Conservation (phyloP, 768 basidiomycete genomes). For the Boletus sp. region DNA sequence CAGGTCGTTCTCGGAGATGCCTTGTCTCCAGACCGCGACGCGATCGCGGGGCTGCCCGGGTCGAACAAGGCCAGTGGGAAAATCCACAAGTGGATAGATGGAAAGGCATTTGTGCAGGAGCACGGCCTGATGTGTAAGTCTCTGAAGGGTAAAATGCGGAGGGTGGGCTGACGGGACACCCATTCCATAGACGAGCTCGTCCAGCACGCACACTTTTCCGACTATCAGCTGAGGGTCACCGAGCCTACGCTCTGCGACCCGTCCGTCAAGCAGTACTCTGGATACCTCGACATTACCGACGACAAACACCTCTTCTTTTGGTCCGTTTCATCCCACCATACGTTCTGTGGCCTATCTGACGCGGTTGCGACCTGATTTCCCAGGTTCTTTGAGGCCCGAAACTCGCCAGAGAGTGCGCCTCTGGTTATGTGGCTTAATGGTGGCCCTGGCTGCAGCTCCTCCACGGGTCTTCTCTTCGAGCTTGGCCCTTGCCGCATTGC, state of each 20-base stretch:
- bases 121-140: slow-evolving; percentile 69
- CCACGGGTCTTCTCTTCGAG: slow-evolving; percentile 87
- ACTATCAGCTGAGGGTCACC: slow-evolving; percentile 59
- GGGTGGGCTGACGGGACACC: slow-evolving; percentile 1
- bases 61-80: slow-evolving; percentile 43
- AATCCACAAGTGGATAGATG: slow-evolving; percentile 62
- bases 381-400: slow-evolving; percentile 89
- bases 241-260: slow-evolving; percentile 77
- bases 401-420: slow-evolving; percentile 71
- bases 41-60: slow-evolving; percentile 38
- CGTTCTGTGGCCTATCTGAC: not conserved
- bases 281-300: slow-evolving; percentile 79
- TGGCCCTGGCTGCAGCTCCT: slow-evolving; percentile 69
- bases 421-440: slow-evolving; percentile 92
- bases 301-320: slow-evolving; percentile 89
- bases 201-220: slow-evolving; percentile 48
- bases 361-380: not conserved
- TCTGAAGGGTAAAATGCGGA: not conserved
- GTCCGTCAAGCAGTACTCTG: slow-evolving; percentile 70
- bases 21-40: slow-evolving; percentile 19
- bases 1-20: slow-evolving; percentile 45
- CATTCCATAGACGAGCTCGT: slow-evolving; percentile 55
- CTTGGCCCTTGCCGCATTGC: slow-evolving; percentile 84
- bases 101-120: slow-evolving; percentile 66
- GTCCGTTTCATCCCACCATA: slow-evolving; percentile 36